phyloP scores from a whole-genome alignment of 2,329 filamentous ascomycete genomes.

The Calonectria multiphialidica region DNA sequence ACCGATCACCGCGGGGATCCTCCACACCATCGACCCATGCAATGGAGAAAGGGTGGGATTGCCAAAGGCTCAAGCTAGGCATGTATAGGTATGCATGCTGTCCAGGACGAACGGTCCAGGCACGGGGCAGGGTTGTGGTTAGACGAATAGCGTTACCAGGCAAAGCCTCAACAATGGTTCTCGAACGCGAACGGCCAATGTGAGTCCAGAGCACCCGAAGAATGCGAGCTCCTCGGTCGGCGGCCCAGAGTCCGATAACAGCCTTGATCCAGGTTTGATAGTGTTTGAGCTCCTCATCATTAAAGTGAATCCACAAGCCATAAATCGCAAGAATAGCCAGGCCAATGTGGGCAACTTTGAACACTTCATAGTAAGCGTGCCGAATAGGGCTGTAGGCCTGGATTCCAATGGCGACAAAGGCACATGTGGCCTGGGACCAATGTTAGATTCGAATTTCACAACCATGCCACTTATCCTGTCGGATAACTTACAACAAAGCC shows the following conservation, averaged over 20 bases:
- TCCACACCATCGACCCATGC: slow-evolving; percentile 80
- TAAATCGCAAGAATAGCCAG: slow-evolving; percentile 71
- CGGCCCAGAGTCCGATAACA: slow-evolving; percentile 75
- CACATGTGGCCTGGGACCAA: slow-evolving; percentile 63
- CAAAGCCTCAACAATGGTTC: slow-evolving; percentile 79
- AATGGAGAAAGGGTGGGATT: slow-evolving; percentile 84
- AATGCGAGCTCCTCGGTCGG: slow-evolving; percentile 73
- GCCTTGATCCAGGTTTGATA: slow-evolving; percentile 62
- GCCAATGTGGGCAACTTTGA: slow-evolving; percentile 79
- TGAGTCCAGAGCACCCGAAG: slow-evolving; percentile 74
- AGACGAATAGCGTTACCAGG: slow-evolving; percentile 81
- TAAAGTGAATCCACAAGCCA: slow-evolving; percentile 76
- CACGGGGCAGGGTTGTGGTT: slow-evolving; percentile 79
- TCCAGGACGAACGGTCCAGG: slow-evolving; percentile 81
- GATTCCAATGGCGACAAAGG: slow-evolving; percentile 73
- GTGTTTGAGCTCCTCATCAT: slow-evolving; percentile 56
- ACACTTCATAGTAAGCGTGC: slow-evolving; percentile 84
- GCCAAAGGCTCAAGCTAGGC: slow-evolving; percentile 77
- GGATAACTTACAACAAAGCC: slow-evolving; percentile 71
- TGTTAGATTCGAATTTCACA: slow-evolving; percentile 14
- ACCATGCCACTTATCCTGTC: background rate
- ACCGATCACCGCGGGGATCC: slow-evolving; percentile 62
- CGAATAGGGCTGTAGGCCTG: slow-evolving; percentile 79
- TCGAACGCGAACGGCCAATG: slow-evolving; percentile 74
- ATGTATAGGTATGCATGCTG: slow-evolving; percentile 87